Evolutionary conservation across 306 rosid genomes (phyloP).

Genomic region (Fragaria nilgerrensis): DNA sequence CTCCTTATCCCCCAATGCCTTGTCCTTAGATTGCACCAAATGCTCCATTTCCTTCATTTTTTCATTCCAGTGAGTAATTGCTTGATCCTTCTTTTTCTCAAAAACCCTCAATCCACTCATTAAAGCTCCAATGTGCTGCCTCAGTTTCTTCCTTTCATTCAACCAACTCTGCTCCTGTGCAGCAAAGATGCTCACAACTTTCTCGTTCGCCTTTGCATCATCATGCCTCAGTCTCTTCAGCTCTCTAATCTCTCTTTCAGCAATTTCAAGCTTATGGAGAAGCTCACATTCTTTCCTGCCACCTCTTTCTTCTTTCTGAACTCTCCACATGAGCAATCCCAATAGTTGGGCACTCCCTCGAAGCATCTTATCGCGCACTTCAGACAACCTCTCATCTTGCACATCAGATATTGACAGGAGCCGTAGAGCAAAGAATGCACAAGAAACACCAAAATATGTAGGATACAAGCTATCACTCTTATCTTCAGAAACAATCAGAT

Average conservation of each 20-base stretch:
- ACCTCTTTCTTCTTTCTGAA: slow-evolving; percentile 47
- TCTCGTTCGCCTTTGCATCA: slow-evolving; percentile 94
- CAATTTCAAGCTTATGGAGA: slow-evolving; percentile 41
- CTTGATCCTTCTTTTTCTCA: slow-evolving; percentile 54
- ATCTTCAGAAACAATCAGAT: slow-evolving; percentile 36
- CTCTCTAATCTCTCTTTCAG: slow-evolving; percentile 61
- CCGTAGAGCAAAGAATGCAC: slow-evolving; percentile 77
- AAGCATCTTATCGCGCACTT: slow-evolving; percentile 62
- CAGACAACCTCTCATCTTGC: slow-evolving; percentile 52
- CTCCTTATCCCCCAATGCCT: slow-evolving; percentile 52
- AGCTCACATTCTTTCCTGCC: slow-evolving; percentile 33
- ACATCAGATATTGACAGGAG: slow-evolving; percentile 47
- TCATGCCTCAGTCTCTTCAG: slow-evolving; percentile 77
- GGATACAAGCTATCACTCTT: slow-evolving; percentile 59
- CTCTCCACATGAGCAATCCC: slow-evolving; percentile 80
- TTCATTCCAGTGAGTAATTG: slow-evolving; percentile 43
- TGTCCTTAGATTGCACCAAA: slow-evolving; percentile 52
- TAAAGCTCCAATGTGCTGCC: slow-evolving; percentile 69
- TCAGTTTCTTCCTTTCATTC: slow-evolving; percentile 62
- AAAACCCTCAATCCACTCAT: slow-evolving; percentile 55
- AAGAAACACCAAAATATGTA: slow-evolving; percentile 79
- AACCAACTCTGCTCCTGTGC: slow-evolving; percentile 90
- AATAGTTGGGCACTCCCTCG: slow-evolving; percentile 81
- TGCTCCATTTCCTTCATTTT: slow-evolving; percentile 58
- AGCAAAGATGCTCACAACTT: slow-evolving; percentile 89